phyloP scores from a whole-genome alignment of 2,329 filamentous ascomycete genomes.

The Sporothrix pallida region DNA sequence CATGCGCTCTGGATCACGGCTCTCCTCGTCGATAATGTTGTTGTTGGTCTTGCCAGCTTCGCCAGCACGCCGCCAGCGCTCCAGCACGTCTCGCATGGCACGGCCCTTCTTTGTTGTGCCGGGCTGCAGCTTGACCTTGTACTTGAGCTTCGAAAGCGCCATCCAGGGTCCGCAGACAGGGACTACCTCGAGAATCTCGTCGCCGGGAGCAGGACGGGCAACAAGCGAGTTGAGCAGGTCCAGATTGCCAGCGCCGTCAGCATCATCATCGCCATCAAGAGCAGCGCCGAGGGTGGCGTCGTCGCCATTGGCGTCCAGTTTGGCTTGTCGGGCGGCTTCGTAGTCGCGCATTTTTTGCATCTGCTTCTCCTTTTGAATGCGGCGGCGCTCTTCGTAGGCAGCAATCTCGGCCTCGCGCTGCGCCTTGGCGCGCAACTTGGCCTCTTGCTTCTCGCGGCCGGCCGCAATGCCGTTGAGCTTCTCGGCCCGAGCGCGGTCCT shows the following conservation, averaged over 20 bases:
- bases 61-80: constrained; percentile 67
- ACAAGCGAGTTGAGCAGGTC: constrained; percentile 72
- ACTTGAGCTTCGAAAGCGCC: constrained; percentile 75
- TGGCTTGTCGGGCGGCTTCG: constrained; percentile 69
- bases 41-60: constrained; percentile 58
- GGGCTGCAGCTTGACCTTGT: constrained; percentile 93
- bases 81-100: constrained; percentile 87
- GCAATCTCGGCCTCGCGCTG: constrained; percentile 73
- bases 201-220: constrained; percentile 77
- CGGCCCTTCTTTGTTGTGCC: constrained; percentile 92
- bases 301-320: constrained; percentile 64
- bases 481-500: constrained; percentile 84
- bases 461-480: constrained; percentile 79
- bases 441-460: constrained; percentile 70
- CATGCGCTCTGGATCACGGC: constrained; percentile 72
- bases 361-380: constrained; percentile 78
- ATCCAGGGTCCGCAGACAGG: constrained; percentile 70
- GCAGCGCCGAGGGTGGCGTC: constrained; percentile 63
- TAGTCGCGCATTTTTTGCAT: constrained; percentile 77
- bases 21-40: constrained; percentile 62
- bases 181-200: constrained; percentile 76
- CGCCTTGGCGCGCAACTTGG: constrained; percentile 70
- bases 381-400: constrained; percentile 74
- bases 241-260: constrained; percentile 56
- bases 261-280: constrained; percentile 60